Evolutionary conservation across 768 basidiomycete species (phyloP), one percentile per base, ranked within the genome.

Genomic region (Ramaria sp.): DNA sequence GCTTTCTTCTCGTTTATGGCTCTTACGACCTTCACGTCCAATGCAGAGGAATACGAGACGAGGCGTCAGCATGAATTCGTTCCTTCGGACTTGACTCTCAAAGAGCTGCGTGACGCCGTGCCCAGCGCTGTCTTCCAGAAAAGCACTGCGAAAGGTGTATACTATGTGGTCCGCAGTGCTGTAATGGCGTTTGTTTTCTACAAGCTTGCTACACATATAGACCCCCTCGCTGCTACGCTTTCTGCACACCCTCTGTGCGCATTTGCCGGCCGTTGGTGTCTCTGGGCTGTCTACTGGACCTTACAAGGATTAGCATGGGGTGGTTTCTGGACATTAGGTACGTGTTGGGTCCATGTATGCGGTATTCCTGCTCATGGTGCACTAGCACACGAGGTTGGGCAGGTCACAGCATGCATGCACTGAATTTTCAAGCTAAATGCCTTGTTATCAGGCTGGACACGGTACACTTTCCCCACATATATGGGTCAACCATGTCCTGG

Each of bases 91-190:
- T 68, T 73, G 15, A 75, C 74, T 0, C 63, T 79, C 41, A 78
- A 78, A 62, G 72, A 79, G 50, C 67, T 81, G 50, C 78, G 77
- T 53, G 73, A 76, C 57, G 77, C 74, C 3, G 77, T 80, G 18
- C 78, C 78, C 1, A 78, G 76, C 64, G 66, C 77, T 42, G 64
- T 79, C 8, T 65, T 78, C n/a, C 67, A 73, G 71, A 66, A 61
- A 67, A 68, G 73, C 54, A 61, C 72, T 27, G 36, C 66, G 7
- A 71, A 65, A 50, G 71, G 71, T n/a, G 61, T 67, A 2, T 63
- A 66, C 44, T 79, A 76, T 59, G 63, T 78, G 41, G 56, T 69
- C 41, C 71, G 78, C 32, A 74, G 78, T 63, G 64, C 78, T 44
- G 59, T 65, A 41, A 65, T 78, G 45, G 67, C 71, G 18, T 52